Evolutionary conservation across 2,329 filamentous ascomycete species (phyloP).

Genomic region (Septoria linicola): DNA sequence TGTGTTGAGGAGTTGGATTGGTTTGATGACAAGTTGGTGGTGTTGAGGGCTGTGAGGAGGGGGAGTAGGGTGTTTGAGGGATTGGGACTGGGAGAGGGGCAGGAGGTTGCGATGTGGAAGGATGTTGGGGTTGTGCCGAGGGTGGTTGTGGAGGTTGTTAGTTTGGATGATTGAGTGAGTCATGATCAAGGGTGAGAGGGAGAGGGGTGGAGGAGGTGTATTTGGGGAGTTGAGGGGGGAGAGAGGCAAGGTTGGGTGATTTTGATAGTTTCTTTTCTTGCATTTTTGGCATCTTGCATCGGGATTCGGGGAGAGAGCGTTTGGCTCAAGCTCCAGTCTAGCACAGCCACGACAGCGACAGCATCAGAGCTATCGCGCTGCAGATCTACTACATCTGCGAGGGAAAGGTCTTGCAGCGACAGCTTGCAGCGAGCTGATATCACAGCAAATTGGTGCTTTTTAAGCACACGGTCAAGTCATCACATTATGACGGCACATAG

Average conservation of each 20-base stretch:
- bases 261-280: neutral
- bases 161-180: conserved; percentile 19
- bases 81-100: conserved; percentile 2
- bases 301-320: neutral
- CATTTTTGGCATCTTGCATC: neutral
- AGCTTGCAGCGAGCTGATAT: no score
- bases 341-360: no score
- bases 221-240: no score
- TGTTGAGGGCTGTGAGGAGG: conserved; percentile 30
- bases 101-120: conserved; percentile 14
- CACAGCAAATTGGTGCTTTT: no score
- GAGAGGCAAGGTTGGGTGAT: neutral
- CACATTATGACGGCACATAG: no score
- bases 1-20: conserved; percentile 34
- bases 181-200: neutral
- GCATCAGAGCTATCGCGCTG: no score
- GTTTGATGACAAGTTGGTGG: conserved; percentile 35
- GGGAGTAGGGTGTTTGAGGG: neutral
- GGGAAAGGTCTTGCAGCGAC: no score
- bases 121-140: conserved; percentile 22
- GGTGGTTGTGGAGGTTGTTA: conserved; percentile 23
- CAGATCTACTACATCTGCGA: no score
- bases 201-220: no score
- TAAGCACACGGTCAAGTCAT: no score
- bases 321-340: no score